Conservation (phyloP, 441 rosid genomes). For the Cnidoscolus chayamansa region DNA sequence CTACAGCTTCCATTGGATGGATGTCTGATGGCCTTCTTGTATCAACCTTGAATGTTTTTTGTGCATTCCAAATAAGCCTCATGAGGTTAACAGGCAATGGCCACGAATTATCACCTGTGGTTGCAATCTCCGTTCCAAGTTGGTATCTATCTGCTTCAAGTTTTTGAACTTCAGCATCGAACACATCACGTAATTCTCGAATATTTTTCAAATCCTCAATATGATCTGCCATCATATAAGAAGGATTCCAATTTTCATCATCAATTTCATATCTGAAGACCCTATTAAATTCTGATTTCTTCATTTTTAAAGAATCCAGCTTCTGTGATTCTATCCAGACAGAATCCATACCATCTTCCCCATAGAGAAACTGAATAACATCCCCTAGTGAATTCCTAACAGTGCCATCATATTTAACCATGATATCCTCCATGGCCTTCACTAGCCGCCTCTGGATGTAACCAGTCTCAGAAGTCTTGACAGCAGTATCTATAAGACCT, state of each 20-base stretch:
- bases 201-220: conserved; percentile 85
- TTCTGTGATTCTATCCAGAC: conserved; percentile 97
- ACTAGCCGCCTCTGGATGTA: conserved; percentile 97
- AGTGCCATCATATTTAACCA: conserved; percentile 99
- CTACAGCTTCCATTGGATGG: conserved; percentile 97
- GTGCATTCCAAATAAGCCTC: conserved; percentile 94
- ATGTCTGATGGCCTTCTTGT: conserved; percentile 75
- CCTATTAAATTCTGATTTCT: conserved; percentile 66
- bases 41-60: conserved; percentile 89
- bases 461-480: conserved; percentile 98
- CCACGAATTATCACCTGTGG: conserved; percentile 85
- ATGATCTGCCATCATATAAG: conserved; percentile 66
- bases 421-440: conserved; percentile 99
- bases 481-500: conserved; percentile 99
- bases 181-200: conserved; percentile 79
- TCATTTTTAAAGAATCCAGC: conserved; percentile 89
- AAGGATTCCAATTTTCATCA: conserved; percentile 80
- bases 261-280: conserved; percentile 78
- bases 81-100: conserved; percentile 88
- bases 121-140: conserved; percentile 86
- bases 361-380: conserved; percentile 96
- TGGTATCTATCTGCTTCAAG: conserved; percentile 76
- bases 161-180: conserved; percentile 86
- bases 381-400: conserved; percentile 97
- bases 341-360: conserved; percentile 99